Percentiles rank a stretch among this genome's conserved stretches.
Evolutionary conservation across 192 early-diverging fungal species (phyloP).

Genomic region (Radiomyces spectabilis): DNA sequence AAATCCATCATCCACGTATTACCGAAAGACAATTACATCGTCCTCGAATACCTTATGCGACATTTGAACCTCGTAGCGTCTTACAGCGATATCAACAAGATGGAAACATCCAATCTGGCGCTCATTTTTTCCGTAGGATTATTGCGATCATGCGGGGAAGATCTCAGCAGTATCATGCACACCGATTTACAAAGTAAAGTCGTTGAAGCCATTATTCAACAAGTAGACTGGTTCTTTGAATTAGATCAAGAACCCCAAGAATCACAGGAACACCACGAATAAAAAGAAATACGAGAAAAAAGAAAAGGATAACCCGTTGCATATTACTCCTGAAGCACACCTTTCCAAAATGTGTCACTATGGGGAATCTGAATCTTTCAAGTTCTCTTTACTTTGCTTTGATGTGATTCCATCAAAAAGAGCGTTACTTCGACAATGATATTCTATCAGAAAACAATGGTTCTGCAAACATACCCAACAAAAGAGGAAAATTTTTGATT

Average conservation of each 20-base stretch:
- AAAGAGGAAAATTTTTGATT: too few species aligned
- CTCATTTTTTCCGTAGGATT: constrained; percentile 86
- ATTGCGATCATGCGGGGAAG: constrained; percentile 44
- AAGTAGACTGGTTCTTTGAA: constrained; percentile 57
- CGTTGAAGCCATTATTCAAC: constrained; percentile 62
- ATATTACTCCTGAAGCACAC: too few species aligned
- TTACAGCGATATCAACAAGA: constrained; percentile 71
- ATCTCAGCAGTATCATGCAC: constrained; percentile 57
- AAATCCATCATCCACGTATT: constrained; percentile 62
- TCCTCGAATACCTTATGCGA: constrained; percentile 54
- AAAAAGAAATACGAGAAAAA: too few species aligned
- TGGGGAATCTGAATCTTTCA: too few species aligned
- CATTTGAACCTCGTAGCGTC: constrained; percentile 60
- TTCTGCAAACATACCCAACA: too few species aligned
- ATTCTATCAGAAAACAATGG: too few species aligned
- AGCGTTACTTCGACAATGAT: too few species aligned
- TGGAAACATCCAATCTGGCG: constrained; percentile 85
- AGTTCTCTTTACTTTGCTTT: too few species aligned
- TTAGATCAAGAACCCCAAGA: constrained; percentile 32
- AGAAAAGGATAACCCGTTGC: too few species aligned
- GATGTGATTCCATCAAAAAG: too few species aligned
- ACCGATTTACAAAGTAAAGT: constrained; percentile 63
- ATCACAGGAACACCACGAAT: too few species aligned
- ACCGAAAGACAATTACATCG: constrained; percentile 48
- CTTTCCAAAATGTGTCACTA: too few species aligned